These are phyloP conservation scores for Penicillium desertorum DNA, from an alignment of 495 filamentous ascomycete genomes.

Conservation along the genomic window DNA sequence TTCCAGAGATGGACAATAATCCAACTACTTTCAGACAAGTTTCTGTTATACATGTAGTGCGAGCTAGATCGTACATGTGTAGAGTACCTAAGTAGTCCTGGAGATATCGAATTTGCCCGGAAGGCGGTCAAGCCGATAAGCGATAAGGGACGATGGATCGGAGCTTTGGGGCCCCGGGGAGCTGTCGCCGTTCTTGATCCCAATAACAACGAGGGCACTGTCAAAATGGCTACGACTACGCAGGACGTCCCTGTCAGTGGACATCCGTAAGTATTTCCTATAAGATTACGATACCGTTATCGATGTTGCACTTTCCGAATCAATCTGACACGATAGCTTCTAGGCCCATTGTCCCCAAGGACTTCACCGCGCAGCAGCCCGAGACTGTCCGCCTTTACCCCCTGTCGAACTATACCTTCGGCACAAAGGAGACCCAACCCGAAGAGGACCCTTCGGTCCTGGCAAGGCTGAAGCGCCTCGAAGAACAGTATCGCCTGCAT, in stretches of 20 bases:
- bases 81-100: too few species aligned
- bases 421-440: conserved; percentile 95
- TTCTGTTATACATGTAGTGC: too few species aligned
- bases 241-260: conserved; percentile 46
- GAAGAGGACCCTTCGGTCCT: conserved; percentile 96
- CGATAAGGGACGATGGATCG: conserved; percentile 43
- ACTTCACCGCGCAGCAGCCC: conserved; percentile 87
- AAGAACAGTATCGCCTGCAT: conserved; percentile 88
- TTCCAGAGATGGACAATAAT: neutral
- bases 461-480: conserved; percentile 84
- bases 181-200: conserved; percentile 37
- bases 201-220: conserved; percentile 50
- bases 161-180: conserved; percentile 23
- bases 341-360: conserved; percentile 73
- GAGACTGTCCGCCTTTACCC: conserved; percentile 90
- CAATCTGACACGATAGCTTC: conserved; percentile 1
- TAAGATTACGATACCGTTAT: neutral
- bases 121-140: neutral
- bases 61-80: too few species aligned
- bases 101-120: too few species aligned
- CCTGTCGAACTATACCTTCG: conserved; percentile 97
- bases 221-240: neutral
- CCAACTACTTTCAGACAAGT: neutral
- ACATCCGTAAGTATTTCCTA: conserved; percentile 51
- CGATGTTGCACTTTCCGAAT: neutral